Conservation (phyloP, 257 asterid genomes). For the Voacanga thouarsii region DNA sequence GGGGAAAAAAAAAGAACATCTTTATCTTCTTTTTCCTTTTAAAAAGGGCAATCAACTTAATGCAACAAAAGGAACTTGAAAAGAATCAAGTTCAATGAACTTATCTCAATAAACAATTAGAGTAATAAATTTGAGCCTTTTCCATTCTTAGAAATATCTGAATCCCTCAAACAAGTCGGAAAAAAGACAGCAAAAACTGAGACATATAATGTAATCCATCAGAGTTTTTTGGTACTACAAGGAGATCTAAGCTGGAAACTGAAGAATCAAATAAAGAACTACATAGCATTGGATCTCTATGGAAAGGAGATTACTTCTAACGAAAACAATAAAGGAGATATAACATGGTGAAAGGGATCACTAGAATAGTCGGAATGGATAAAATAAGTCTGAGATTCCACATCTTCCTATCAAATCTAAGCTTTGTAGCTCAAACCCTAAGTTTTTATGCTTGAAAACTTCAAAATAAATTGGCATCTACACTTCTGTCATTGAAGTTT, state of each 20-base stretch:
- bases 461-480: neutral
- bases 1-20: neutral
- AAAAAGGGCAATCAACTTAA: neutral
- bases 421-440: neutral
- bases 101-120: neutral
- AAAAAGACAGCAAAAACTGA: neutral
- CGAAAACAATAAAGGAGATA: neutral
- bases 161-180: neutral
- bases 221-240: neutral
- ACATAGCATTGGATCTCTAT: neutral
- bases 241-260: neutral
- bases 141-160: neutral
- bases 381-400: neutral
- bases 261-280: neutral
- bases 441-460: neutral
- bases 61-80: neutral
- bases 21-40: neutral
- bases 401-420: neutral
- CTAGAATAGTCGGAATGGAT: neutral
- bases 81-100: neutral
- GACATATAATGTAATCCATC: neutral
- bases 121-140: neutral
- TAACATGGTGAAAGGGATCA: neutral
- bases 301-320: neutral
- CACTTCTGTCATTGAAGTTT: neutral